Evolutionary conservation across 1,139 yeast species (phyloP).

Genomic region (Geotrichum siamense): DNA sequence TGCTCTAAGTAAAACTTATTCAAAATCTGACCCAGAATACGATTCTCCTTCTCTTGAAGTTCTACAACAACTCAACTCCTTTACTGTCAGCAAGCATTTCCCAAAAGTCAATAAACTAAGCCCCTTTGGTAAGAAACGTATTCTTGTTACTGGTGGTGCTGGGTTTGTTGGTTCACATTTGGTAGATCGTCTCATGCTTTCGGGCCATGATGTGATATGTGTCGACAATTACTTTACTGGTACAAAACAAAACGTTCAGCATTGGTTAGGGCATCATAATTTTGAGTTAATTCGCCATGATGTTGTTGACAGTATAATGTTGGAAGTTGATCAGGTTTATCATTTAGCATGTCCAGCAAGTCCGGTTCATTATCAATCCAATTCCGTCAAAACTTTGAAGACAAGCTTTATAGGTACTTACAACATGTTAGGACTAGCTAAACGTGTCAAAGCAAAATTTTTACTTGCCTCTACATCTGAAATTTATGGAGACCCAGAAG

Average conservation of each 20-base stretch:
- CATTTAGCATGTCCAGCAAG: constrained; percentile 28
- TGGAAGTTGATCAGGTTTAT: constrained; percentile 28
- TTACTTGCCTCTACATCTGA: constrained; percentile 27
- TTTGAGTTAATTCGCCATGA: constrained; percentile 28
- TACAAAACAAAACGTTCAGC: constrained; percentile 24
- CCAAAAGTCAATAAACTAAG: constrained; percentile 22
- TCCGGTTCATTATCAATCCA: constrained; percentile 28
- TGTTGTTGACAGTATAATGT: constrained; percentile 25
- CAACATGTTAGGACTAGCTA: constrained; percentile 28
- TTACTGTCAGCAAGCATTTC: constrained; percentile 1
- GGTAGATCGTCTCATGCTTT: constrained; percentile 25
- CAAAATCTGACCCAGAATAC: constrained; percentile 5
- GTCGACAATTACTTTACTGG: constrained; percentile 28
- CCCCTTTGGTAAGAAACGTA: constrained; percentile 24
- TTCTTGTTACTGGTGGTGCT: constrained; percentile 27
- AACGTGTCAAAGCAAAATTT: constrained; percentile 27
- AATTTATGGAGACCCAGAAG: constrained; percentile 28
- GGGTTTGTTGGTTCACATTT: constrained; percentile 28
- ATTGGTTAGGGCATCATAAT: constrained; percentile 29
- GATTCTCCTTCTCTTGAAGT: not conserved
- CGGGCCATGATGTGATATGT: constrained; percentile 27
- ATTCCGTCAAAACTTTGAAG: constrained; percentile 27
- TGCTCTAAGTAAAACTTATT: constrained; percentile 12
- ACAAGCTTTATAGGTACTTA: constrained; percentile 28
- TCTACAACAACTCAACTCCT: not conserved